These are phyloP conservation scores for Plasmodium malariae DNA, from an alignment of 169 alveolate species.

Conservation along the genomic window DNA sequence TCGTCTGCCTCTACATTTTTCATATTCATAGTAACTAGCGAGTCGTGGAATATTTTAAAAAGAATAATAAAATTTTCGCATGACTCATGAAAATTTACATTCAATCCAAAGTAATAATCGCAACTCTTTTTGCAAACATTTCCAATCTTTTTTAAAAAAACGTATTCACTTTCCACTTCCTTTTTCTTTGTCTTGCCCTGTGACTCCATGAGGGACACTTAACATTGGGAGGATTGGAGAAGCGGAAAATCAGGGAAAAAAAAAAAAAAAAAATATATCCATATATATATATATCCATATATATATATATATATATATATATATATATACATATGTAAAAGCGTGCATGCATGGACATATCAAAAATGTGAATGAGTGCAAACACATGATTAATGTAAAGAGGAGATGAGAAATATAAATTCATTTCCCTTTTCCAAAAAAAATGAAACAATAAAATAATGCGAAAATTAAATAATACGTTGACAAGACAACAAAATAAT, in stretches of 20 bases:
- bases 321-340: not conserved
- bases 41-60: slow-evolving; percentile 43
- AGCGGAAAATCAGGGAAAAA: not conserved
- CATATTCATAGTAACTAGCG: slow-evolving; percentile 15
- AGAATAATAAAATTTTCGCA: slow-evolving; percentile 61
- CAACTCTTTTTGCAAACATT: slow-evolving; percentile 69
- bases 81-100: slow-evolving; percentile 52
- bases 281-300: not conserved
- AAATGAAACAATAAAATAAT: no score
- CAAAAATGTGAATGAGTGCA: no score
- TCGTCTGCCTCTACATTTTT: slow-evolving; percentile 35
- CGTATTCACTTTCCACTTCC: slow-evolving; percentile 39
- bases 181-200: slow-evolving; percentile 51
- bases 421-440: no score
- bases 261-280: not conserved
- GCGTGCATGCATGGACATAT: no score
- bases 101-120: slow-evolving; percentile 53
- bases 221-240: not conserved
- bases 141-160: slow-evolving; percentile 53
- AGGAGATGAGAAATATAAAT: no score
- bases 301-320: not conserved
- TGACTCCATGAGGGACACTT: slow-evolving; percentile 45
- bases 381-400: no score
- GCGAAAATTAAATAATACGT: no score
- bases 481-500: no score